Evolutionary conservation across 2,329 filamentous ascomycete genomes (phyloP).

Genomic region (Penicillium sp.): DNA sequence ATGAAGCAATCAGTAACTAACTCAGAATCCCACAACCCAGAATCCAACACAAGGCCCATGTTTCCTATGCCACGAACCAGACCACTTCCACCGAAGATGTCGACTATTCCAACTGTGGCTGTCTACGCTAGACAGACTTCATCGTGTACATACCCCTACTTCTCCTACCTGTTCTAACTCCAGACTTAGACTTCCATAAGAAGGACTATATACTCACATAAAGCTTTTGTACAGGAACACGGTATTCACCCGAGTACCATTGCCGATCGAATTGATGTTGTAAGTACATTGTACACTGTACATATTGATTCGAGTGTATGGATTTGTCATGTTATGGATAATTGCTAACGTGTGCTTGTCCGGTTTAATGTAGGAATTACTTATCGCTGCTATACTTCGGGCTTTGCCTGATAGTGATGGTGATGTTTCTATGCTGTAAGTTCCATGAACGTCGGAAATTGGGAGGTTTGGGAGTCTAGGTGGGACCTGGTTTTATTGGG

Average conservation of each 20-base stretch:
- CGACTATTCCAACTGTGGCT: background rate
- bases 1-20: background rate
- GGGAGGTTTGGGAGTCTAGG: too few species aligned
- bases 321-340: too few species aligned
- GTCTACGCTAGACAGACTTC: background rate
- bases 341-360: too few species aligned
- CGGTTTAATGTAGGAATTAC: background rate
- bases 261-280: background rate
- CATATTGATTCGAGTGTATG: too few species aligned
- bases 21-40: too few species aligned
- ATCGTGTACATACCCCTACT: background rate
- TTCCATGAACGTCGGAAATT: too few species aligned
- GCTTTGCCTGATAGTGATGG: constrained; percentile 2
- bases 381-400: background rate
- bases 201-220: background rate
- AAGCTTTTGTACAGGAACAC: background rate
- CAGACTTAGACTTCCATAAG: too few species aligned
- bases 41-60: background rate
- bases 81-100: background rate
- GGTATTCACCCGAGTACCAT: background rate
- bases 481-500: too few species aligned
- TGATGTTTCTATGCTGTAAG: constrained; percentile 1
- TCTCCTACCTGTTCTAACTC: too few species aligned
- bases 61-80: background rate
- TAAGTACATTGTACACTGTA: too few species aligned